Evolutionary conservation across 352 stramenopile species (phyloP), one percentile per base, ranked within the genome.

Genomic region (Phytopythium kandeliae): DNA sequence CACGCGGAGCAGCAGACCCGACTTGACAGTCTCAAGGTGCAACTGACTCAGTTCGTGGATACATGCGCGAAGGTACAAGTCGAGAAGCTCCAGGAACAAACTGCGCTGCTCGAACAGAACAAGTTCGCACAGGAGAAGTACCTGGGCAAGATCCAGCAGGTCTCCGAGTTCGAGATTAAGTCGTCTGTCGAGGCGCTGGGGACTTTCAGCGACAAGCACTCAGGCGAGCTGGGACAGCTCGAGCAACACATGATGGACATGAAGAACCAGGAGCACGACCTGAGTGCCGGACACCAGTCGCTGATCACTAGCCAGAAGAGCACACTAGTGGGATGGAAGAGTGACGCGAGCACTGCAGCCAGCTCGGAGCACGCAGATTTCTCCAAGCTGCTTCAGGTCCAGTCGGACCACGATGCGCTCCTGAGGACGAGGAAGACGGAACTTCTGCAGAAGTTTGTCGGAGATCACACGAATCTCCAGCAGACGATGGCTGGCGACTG

Each of bases 81-180:
- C 3, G 54, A 66, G 37, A 75, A 74, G 37, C 63, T 85, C 9
- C 28, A 67, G 19, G 63, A 79, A 35, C 70, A 85, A 37, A 78
- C 73, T n/a, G 28, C 47, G 30, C 47, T 81, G 7, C 62, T 85
- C 28, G 58, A 79, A 54, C 57, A 62, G 43, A 73, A 60, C 26
- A 45, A 58, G 16, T 45, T 49, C 22, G 59, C 64, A 2, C 70
- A 81, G 36, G 58, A 75, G 28, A 60, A 66, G 24, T 59, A 81
- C 22, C 49, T 85, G n/a, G 52, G 46, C 15, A 46, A 58, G 2
- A 54, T 81, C 1, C 65, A 70, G 24, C 68, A 47, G 21, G 52
- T 65, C 8, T 70, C 65, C 0, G 68, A 81, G 24, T 42, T 62
- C 41, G 65, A 78, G 50, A 55, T 85, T 22, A 62, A 67, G 47